Evolutionary conservation across 331 rosid genomes (phyloP), one percentile per base, ranked within the genome.

Genomic region (Arachis monticola): DNA sequence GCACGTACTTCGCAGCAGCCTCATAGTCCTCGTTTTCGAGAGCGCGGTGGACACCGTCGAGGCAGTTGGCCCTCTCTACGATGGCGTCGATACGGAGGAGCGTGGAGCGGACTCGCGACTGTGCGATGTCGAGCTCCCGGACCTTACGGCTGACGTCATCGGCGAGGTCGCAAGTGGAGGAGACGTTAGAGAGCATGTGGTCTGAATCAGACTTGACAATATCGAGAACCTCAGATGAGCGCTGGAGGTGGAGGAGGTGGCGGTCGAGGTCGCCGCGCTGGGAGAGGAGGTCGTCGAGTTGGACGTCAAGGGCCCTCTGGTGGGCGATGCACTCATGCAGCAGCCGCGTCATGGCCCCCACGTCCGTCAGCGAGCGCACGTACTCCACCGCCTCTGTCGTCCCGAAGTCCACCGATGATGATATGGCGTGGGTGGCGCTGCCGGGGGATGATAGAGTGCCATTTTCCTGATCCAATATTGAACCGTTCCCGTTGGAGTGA

Each of bases 321-420:
- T 91, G 87, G 0, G 98, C 97, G 1, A 91, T 91, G 87, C 98
- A 93, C 68, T 93, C 96, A 47, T 93, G 97, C 11, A 93, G 96
- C 5, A 91, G 90, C 8, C 98, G 88, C 22, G 97, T 93, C 91
- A 93, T 91, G 10, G 96, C 85, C 9, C 97, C 96, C 0, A 93
- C 93, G 75, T 93, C 98, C 2, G 96, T 89, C 2, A 93, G 91
- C 2, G 79, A 67, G 5, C 92, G 92, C 8, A 93, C 83, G 60
- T 84, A 87, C 7, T 82, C 84, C 5, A 89, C 85, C 0, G 94
- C 89, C 74, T 91, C 94, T 7, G 77, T 35, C 4, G 85, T 82
- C 40, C 96, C 94, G 74, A 89, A 91, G 38, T 83, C 76, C 5
- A 91, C 74, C 40, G 96, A 86, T 60, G 81, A 32, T 6, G 70